Conservation (phyloP, 176 grass and related monocot species). For the Alloteropsis semialata region DNA sequence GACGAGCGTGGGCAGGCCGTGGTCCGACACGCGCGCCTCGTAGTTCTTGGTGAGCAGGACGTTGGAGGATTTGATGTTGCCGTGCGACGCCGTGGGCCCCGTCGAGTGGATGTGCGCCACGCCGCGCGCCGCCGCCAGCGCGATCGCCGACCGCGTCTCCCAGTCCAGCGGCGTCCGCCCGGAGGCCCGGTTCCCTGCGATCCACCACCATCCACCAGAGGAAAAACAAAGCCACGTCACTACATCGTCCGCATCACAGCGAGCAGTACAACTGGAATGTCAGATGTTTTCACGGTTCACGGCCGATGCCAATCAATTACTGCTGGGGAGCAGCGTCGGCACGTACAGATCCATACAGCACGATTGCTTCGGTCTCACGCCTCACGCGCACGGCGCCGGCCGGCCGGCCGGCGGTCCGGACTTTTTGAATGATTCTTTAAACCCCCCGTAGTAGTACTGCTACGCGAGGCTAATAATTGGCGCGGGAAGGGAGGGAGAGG, state of each 20-base stretch:
- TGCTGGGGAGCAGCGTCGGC: not conserved
- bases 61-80: slow-evolving; percentile 99
- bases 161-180: slow-evolving; percentile 84
- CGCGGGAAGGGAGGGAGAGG: not conserved
- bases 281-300: not conserved
- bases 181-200: slow-evolving; percentile 82
- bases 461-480: slow-evolving; percentile 34
- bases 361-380: slow-evolving; percentile 32
- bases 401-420: not conserved
- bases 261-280: not conserved
- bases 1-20: slow-evolving; percentile 78
- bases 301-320: slow-evolving; percentile 27
- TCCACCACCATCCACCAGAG: no score
- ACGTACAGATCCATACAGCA: not conserved
- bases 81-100: slow-evolving; percentile 62
- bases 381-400: not conserved
- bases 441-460: not conserved
- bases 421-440: slow-evolving; percentile 31
- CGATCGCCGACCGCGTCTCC: slow-evolving; percentile 74
- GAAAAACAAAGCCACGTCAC: not conserved
- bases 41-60: slow-evolving; percentile 87
- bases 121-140: slow-evolving; percentile 64
- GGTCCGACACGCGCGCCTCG: slow-evolving; percentile 88
- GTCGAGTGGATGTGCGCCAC: slow-evolving; percentile 82
- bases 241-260: not conserved